Percentiles rank a stretch among this genome's conserved stretches.
Evolutionary conservation across 208 protist genomes (phyloP).

Genomic region (Leishmania gerbilli): DNA sequence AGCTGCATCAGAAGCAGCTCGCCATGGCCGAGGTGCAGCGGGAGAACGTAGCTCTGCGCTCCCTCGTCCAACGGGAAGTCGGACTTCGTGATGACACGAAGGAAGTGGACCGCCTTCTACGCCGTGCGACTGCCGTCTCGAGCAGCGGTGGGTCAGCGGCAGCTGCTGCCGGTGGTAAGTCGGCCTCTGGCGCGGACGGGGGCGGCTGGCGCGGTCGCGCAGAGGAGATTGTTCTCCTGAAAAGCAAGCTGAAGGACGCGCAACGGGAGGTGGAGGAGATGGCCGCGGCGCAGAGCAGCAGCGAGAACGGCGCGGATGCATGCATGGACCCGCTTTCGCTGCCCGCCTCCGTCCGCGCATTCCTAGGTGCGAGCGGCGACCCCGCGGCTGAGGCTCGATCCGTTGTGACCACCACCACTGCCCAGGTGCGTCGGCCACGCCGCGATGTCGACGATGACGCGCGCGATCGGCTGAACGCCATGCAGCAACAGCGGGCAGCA

Average conservation of each 20-base stretch:
- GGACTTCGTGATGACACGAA: constrained; percentile 43
- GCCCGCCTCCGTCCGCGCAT: constrained; percentile 17
- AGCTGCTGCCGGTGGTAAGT: not conserved
- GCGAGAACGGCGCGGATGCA: not conserved
- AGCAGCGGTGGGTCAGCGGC: not conserved
- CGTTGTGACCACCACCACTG: constrained; percentile 3
- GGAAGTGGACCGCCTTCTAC: constrained; percentile 47
- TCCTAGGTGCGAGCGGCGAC: constrained; percentile 1
- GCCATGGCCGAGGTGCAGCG: constrained; percentile 59
- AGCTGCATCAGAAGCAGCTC: constrained; percentile 51
- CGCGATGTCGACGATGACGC: constrained; percentile 64
- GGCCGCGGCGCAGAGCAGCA: not conserved
- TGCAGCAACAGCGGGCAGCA: constrained; percentile 46
- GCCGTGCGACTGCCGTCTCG: constrained; percentile 8
- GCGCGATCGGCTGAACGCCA: constrained; percentile 42
- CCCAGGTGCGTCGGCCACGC: constrained; percentile 19
- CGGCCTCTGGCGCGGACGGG: not conserved
- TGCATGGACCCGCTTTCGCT: constrained; percentile 5
- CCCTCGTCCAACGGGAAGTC: constrained; percentile 54
- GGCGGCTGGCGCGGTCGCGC: constrained; percentile 68
- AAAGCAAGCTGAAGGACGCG: constrained; percentile 65
- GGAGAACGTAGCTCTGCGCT: constrained; percentile 50
- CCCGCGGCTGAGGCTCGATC: constrained; percentile 8
- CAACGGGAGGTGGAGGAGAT: constrained; percentile 35
- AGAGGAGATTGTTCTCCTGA: constrained; percentile 74